Conservation (phyloP, 148 eudicot species). For the Bassia scoparia region DNA sequence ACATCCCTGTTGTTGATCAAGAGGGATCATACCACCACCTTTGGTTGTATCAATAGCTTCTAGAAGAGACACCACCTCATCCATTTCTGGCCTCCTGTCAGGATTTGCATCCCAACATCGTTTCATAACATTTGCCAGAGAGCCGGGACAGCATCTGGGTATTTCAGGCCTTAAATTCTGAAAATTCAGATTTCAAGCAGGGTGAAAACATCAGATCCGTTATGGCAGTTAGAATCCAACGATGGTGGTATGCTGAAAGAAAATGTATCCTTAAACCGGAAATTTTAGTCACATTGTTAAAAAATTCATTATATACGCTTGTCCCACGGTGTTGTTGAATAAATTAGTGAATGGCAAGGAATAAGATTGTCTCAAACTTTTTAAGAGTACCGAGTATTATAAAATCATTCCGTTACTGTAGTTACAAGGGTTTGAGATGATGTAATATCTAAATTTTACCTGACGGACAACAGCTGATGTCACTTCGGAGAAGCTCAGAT, state of each 20-base stretch:
- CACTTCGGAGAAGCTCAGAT: slow-evolving; percentile 87
- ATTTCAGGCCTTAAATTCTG: slow-evolving; percentile 94
- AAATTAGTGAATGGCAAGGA: not conserved
- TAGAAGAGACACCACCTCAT: slow-evolving; percentile 66
- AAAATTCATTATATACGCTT: not conserved
- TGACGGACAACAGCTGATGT: slow-evolving; percentile 89
- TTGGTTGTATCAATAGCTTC: slow-evolving; percentile 83
- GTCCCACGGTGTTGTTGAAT: not conserved
- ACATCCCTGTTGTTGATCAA: slow-evolving; percentile 64
- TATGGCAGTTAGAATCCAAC: not conserved
- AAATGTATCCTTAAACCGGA: not conserved
- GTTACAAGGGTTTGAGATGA: not conserved
- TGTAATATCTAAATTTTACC: slow-evolving; percentile 32
- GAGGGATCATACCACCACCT: slow-evolving; percentile 92
- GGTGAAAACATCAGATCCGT: not conserved
- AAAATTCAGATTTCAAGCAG: not conserved
- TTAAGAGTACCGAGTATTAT: not conserved
- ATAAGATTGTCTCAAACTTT: not conserved
- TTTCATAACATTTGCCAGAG: slow-evolving; percentile 78
- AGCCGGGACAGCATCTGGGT: slow-evolving; percentile 84
- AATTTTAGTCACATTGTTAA: not conserved
- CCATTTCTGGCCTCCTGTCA: slow-evolving; percentile 89
- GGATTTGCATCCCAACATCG: slow-evolving; percentile 89
- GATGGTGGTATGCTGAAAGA: not conserved
- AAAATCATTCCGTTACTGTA: not conserved